phyloP scores from a whole-genome alignment of 371 early-diverging fungal species.

The Entomophthora muscae region DNA sequence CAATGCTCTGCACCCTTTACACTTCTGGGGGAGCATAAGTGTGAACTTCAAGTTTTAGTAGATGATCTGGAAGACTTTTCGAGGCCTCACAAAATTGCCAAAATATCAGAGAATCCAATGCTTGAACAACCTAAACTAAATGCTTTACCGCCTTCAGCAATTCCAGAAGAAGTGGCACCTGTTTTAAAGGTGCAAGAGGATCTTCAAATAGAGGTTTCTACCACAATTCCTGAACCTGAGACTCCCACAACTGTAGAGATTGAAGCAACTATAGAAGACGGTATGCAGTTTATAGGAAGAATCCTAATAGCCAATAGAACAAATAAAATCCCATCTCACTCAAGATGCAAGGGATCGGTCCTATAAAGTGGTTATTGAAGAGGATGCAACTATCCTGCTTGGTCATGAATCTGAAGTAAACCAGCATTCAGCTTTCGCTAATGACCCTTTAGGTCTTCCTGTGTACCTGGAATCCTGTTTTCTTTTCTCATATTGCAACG shows the following conservation, averaged over 20 bases:
- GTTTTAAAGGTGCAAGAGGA: not conserved
- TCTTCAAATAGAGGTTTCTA: not conserved
- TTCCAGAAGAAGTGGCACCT: not conserved
- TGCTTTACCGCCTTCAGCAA: not conserved
- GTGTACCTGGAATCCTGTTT: conserved; percentile 69
- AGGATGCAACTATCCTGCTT: conserved; percentile 22
- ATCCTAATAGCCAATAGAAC: not conserved
- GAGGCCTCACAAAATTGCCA: not conserved
- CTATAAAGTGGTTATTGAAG: conserved; percentile 1
- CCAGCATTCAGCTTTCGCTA: not conserved
- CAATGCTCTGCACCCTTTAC: conserved; percentile 59
- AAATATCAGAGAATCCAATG: not conserved
- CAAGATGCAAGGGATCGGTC: conserved; percentile 2
- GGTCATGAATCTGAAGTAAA: conserved; percentile 49
- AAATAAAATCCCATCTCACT: not conserved
- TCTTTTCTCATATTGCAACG: conserved; percentile 51
- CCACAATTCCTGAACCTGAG: not conserved
- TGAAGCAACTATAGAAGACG: not conserved
- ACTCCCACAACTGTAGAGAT: not conserved
- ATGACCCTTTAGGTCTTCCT: conserved; percentile 32
- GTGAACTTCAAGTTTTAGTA: conserved; percentile 20
- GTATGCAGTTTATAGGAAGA: not conserved
- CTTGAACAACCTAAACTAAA: not conserved
- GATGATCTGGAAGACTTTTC: not conserved
- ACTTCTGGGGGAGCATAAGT: conserved; percentile 48